These are phyloP conservation scores for Citrus medica DNA, from an alignment of 345 rosid species.

Conservation along the genomic window DNA sequence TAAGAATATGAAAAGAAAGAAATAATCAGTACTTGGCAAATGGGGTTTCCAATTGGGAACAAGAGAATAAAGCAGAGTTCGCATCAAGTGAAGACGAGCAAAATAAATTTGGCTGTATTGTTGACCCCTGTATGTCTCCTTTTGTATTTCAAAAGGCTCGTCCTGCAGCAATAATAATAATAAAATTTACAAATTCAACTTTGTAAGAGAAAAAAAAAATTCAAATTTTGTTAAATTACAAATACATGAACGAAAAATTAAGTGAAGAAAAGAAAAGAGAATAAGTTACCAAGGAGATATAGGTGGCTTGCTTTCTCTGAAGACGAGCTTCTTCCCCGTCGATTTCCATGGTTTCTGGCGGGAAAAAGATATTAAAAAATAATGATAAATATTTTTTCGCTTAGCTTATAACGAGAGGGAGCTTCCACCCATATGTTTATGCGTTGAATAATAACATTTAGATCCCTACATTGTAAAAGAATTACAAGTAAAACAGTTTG, in stretches of 20 bases:
- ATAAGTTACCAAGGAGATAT: slow-evolving; percentile 40
- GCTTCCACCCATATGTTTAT: too few relatives aligned
- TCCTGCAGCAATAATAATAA: slow-evolving; percentile 42
- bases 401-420: not conserved
- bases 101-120: slow-evolving; percentile 95
- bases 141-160: slow-evolving; percentile 62
- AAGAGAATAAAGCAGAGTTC: slow-evolving; percentile 74
- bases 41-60: slow-evolving; percentile 74
- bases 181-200: not conserved
- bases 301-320: slow-evolving; percentile 57
- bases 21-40: slow-evolving; percentile 47
- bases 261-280: not conserved
- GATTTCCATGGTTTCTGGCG: slow-evolving; percentile 62
- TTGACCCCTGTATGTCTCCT: slow-evolving; percentile 78
- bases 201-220: not conserved
- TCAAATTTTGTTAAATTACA: not conserved
- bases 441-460: not conserved
- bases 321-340: slow-evolving; percentile 40
- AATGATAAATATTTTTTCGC: not conserved
- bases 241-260: not conserved
- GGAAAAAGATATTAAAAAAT: slow-evolving; percentile 9
- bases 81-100: slow-evolving; percentile 77
- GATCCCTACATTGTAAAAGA: not conserved
- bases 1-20: not conserved
- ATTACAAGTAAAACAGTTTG: not conserved